Base-by-base conservation (phyloP, 2,329 filamentous ascomycete species). In the Aspergillus novoparasiticus region DNA sequence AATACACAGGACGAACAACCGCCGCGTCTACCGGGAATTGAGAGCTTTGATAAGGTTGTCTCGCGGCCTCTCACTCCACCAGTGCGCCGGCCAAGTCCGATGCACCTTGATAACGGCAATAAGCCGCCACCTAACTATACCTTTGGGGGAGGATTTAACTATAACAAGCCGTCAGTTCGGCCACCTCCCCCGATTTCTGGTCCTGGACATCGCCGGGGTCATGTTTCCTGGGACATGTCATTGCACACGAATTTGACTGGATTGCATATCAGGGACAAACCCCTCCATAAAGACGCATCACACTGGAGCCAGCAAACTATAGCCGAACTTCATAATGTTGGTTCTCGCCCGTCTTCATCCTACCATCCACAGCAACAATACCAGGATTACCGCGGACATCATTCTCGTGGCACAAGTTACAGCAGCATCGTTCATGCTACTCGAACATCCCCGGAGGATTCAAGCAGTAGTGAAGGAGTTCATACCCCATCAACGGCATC, bases 21-120 rank as follows among this genome's bases (percentile, higher is more conserved):
- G 8, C 79, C 92, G 16, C 88, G 92, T 45, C 84, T 97, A 16
- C 94, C 94, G 0, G 93, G 94, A 16, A 97, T 97, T 68, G 93
- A 96, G 75, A 96, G 92, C 19, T 97, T 97, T 71, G 93, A 94
- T 72, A 89, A 92, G 61, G 82, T 91, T n/a, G 68, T 78, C 28
- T 73, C 72, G 62, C 86, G 85, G 23, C 85, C 88, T 1, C 76
- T 83, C 14, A 87, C 90, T 0, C 88, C 89, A 9, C 85, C 87
- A 1, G 85, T 87, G 56, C 87, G 89, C 54, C 85, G 85, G 59
- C 83, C 87, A 2, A 93, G 91, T 58, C 91, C 93, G 0, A 94
- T 95, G 91, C 86, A 90, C 72, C 79, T 93, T 11, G 92, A 96
- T 68, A 72, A 79, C 48, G 81, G 81, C 4, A 78, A 57, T 68